phyloP scores from a whole-genome alignment of 345 rosid genomes.

The Populus simonii region DNA sequence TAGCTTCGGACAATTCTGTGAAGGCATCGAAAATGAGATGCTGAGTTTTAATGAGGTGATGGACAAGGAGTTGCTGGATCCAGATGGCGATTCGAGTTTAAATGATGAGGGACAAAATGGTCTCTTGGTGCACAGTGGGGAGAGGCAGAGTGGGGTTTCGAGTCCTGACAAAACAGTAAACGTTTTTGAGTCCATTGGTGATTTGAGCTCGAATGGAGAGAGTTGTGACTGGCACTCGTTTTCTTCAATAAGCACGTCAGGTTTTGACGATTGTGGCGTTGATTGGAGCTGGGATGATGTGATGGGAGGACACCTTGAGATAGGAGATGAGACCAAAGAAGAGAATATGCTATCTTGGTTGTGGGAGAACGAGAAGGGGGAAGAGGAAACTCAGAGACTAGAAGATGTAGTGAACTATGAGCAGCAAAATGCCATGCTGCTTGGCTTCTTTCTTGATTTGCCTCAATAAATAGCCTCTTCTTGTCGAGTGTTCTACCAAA shows the following conservation, averaged over 20 bases:
- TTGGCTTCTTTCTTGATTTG: constrained; percentile 38
- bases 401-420: constrained; percentile 21
- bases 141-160: neutral
- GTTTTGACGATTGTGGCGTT: constrained; percentile 23
- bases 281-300: constrained; percentile 41
- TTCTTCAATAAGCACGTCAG: constrained; percentile 18
- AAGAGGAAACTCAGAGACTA: neutral
- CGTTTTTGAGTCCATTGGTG: neutral
- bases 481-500: neutral
- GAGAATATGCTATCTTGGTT: constrained; percentile 13
- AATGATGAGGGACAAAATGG: constrained; percentile 2
- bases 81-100: constrained; percentile 3
- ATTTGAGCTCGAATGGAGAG: constrained; percentile 8
- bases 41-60: constrained; percentile 13
- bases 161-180: neutral
- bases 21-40: constrained; percentile 20
- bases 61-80: constrained; percentile 12
- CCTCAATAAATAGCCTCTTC: neutral
- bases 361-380: constrained; percentile 30
- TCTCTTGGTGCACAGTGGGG: neutral
- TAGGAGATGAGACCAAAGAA: constrained; percentile 18
- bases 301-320: constrained; percentile 10
- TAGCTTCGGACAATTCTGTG: constrained; percentile 10
- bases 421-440: constrained; percentile 35
- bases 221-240: constrained; percentile 9